Evolutionary conservation across 495 filamentous ascomycete genomes (phyloP).

Genomic region (Stereocaulon alpinum): DNA sequence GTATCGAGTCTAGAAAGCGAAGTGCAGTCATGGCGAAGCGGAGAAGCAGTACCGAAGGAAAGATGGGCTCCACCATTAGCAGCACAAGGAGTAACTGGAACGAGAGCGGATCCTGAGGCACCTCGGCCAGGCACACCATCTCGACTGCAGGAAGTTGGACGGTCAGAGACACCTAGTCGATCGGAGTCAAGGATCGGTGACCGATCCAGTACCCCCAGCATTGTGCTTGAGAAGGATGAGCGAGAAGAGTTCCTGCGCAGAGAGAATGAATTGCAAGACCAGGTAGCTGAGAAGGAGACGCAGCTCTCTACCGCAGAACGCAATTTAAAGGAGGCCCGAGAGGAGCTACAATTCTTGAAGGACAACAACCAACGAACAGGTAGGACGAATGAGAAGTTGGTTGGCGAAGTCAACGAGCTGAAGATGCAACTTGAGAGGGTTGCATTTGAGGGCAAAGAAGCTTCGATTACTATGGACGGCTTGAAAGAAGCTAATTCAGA

Average conservation of each 20-base stretch:
- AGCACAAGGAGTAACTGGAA: slow-evolving; percentile 43
- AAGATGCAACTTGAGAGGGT: slow-evolving; percentile 94
- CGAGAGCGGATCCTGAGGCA: slow-evolving; percentile 47
- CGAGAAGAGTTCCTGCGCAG: slow-evolving; percentile 89
- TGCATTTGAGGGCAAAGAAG: slow-evolving; percentile 92
- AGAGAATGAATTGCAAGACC: slow-evolving; percentile 95
- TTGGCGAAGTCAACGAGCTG: slow-evolving; percentile 75
- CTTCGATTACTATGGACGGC: slow-evolving; percentile 92
- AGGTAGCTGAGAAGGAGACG: slow-evolving; percentile 84
- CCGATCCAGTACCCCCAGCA: slow-evolving; percentile 73
- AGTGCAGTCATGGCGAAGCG: slow-evolving; percentile 73
- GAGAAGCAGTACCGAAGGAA: slow-evolving; percentile 82
- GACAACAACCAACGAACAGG: slow-evolving; percentile 70
- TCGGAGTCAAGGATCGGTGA: slow-evolving; percentile 80
- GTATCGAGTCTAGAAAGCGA: slow-evolving; percentile 77
- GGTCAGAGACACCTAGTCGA: slow-evolving; percentile 52
- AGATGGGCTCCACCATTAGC: slow-evolving; percentile 56
- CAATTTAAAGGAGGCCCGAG: slow-evolving; percentile 64
- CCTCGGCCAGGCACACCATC: slow-evolving; percentile 74
- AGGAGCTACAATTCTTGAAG: slow-evolving; percentile 71
- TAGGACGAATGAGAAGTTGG: slow-evolving; percentile 79
- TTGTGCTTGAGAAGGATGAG: slow-evolving; percentile 90
- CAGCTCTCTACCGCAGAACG: slow-evolving; percentile 69
- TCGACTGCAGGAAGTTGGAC: slow-evolving; percentile 47
- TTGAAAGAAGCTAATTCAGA: slow-evolving; percentile 92